phyloP scores from a whole-genome alignment of 129 eudicot species.

The Ambrosia artemisiifolia region DNA sequence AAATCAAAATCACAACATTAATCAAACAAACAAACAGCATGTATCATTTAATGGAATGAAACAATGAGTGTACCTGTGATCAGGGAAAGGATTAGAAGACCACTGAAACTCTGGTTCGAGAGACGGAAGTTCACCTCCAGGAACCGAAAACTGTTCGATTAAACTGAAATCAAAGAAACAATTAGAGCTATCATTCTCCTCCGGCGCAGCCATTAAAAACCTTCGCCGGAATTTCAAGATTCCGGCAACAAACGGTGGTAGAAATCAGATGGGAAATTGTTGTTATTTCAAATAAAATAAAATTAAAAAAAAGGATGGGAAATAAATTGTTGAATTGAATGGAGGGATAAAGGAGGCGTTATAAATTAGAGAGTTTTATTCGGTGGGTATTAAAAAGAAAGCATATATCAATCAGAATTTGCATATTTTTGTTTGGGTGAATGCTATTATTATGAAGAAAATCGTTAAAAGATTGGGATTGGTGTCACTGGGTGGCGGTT shows the following conservation, averaged over 20 bases:
- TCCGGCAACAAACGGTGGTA: constrained; percentile 19
- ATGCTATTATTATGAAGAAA: background rate
- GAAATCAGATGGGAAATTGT: constrained; percentile 11
- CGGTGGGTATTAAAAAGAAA: constrained; percentile 28
- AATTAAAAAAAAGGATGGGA: background rate
- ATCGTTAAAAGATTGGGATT: constrained; percentile 20
- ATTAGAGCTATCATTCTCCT: constrained; percentile 42
- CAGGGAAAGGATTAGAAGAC: constrained; percentile 32
- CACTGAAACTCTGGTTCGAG: constrained; percentile 46
- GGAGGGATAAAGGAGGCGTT: background rate
- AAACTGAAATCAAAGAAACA: constrained; percentile 48
- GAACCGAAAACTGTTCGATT: constrained; percentile 47
- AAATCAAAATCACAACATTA: background rate
- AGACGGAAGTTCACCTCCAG: constrained; percentile 55
- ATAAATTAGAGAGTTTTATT: constrained; percentile 15
- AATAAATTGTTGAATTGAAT: background rate
- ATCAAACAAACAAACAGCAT: background rate
- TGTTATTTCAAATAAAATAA: no score
- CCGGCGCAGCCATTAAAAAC: constrained; percentile 35
- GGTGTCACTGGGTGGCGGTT: constrained; percentile 28
- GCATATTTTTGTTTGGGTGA: background rate
- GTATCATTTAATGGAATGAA: background rate
- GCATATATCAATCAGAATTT: background rate
- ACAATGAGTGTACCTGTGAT: constrained; percentile 34
- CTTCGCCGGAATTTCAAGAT: constrained; percentile 3